Conservation (phyloP, 768 basidiomycete species). For the Tulasnella sp. region DNA sequence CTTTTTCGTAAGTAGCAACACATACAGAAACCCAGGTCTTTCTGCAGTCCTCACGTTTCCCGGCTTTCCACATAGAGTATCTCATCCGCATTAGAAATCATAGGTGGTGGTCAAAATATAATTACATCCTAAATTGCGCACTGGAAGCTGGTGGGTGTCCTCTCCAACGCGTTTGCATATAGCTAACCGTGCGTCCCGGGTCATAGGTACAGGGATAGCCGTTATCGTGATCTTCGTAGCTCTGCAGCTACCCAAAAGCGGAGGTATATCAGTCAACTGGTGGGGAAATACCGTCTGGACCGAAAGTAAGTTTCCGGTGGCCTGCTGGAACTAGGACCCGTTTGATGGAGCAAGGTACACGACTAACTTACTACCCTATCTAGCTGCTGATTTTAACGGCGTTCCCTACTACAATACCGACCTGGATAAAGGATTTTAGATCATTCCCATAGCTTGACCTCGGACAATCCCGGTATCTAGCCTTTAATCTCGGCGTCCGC, state of each 20-base stretch:
- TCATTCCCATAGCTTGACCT: not conserved
- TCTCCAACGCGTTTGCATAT: not conserved
- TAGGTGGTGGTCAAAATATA: slow-evolving; percentile 57
- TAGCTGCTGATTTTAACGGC: not conserved
- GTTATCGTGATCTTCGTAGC: slow-evolving; percentile 50
- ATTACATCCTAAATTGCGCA: slow-evolving; percentile 51
- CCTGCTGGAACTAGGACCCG: too few relatives aligned
- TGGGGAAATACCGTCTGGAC: slow-evolving; percentile 46
- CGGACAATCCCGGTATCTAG: too few relatives aligned
- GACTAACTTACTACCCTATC: not conserved
- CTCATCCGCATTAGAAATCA: slow-evolving; percentile 48
- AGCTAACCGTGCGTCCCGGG: not conserved
- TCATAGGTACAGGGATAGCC: slow-evolving; percentile 45
- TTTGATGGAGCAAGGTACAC: too few relatives aligned
- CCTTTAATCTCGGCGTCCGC: too few relatives aligned
- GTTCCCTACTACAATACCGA: not conserved
- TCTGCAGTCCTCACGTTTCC: not conserved
- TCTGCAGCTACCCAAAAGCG: slow-evolving; percentile 46
- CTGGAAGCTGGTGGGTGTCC: slow-evolving; percentile 48
- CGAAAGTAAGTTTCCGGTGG: slow-evolving; percentile 23
- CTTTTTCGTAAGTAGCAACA: slow-evolving; percentile 47
- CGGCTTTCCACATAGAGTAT: slow-evolving; percentile 43
- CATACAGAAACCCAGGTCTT: not conserved
- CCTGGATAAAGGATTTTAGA: not conserved
- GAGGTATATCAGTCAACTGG: slow-evolving; percentile 45